Evolutionary conservation across 2,329 filamentous ascomycete genomes (phyloP).

Genomic region (Cryphonectria parasitica): DNA sequence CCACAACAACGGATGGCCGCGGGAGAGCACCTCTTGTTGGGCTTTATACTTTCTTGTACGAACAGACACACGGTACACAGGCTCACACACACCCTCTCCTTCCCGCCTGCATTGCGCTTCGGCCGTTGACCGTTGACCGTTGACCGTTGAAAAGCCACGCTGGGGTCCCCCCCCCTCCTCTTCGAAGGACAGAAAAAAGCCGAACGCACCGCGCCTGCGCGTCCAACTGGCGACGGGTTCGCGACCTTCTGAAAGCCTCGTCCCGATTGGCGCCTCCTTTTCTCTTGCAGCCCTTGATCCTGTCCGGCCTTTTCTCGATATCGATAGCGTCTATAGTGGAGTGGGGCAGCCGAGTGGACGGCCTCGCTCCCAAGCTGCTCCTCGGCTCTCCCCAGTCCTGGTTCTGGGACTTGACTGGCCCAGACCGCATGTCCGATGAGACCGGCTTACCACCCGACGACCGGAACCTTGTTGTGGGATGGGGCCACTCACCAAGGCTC

Average conservation of each 20-base stretch:
- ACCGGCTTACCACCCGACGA: constrained; percentile 26
- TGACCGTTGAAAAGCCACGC: neutral
- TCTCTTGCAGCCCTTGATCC: constrained; percentile 14
- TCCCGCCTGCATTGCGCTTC: neutral
- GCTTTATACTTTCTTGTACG: neutral
- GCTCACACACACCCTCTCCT: neutral
- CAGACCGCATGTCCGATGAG: constrained; percentile 28
- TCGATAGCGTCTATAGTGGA: constrained; percentile 13
- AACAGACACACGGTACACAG: neutral
- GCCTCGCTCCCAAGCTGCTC: constrained; percentile 8
- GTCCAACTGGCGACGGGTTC: constrained; percentile 26
- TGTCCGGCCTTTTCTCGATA: constrained; percentile 11
- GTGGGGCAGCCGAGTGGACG: neutral
- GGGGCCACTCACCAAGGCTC: constrained; percentile 22
- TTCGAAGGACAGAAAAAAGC: too few relatives aligned
- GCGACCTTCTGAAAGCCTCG: neutral
- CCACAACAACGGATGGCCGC: neutral
- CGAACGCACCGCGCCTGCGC: constrained; percentile 24
- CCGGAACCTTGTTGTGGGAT: constrained; percentile 16
- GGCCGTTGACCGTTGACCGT: neutral
- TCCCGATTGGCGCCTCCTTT: constrained; percentile 1
- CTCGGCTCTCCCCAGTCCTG: constrained; percentile 15
- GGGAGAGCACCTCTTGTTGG: neutral
- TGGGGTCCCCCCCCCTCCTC: neutral
- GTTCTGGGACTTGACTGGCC: constrained; percentile 24